phyloP scores from a whole-genome alignment of 306 rosid genomes.

The Aeschynomene evenia region DNA sequence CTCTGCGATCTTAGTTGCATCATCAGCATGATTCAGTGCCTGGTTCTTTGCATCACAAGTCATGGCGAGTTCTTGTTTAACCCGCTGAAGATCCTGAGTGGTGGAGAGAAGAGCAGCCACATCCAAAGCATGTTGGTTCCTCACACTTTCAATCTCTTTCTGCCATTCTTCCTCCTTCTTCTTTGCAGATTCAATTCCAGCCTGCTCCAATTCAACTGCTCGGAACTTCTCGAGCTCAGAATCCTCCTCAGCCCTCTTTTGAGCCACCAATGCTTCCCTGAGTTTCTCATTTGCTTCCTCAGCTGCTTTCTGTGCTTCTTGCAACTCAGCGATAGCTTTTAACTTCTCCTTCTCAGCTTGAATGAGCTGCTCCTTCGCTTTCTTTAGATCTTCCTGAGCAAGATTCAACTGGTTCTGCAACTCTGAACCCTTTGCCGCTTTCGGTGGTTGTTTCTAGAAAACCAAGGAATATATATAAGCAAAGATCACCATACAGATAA shows the following conservation, averaged over 20 bases:
- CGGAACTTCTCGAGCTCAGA: constrained; percentile 92
- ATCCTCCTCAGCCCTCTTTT: constrained; percentile 74
- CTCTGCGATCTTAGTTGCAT: constrained; percentile 84
- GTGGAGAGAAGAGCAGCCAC: constrained; percentile 71
- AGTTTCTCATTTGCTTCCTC: constrained; percentile 87
- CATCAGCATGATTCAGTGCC: constrained; percentile 83
- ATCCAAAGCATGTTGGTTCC: constrained; percentile 81
- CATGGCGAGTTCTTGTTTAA: constrained; percentile 73
- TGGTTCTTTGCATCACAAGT: constrained; percentile 85
- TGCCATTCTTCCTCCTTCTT: constrained; percentile 89
- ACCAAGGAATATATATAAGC: neutral
- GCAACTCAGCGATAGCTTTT: constrained; percentile 67
- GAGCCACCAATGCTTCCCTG: constrained; percentile 80
- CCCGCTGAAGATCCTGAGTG: constrained; percentile 80
- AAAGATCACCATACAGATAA: neutral
- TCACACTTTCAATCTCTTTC: constrained; percentile 72
- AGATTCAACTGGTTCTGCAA: constrained; percentile 62
- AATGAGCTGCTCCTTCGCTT: constrained; percentile 75
- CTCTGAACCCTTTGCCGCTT: constrained; percentile 64
- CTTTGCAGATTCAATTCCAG: constrained; percentile 74
- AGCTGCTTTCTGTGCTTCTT: constrained; percentile 65
- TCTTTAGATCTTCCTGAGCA: constrained; percentile 84
- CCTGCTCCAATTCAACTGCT: constrained; percentile 92
- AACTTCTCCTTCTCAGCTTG: constrained; percentile 73
- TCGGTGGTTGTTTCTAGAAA: constrained; percentile 63